Percentiles rank a stretch among this genome's conserved stretches.
Evolutionary conservation across 1,139 yeast genomes (phyloP).

Genomic region (Candida sanyaensis): DNA sequence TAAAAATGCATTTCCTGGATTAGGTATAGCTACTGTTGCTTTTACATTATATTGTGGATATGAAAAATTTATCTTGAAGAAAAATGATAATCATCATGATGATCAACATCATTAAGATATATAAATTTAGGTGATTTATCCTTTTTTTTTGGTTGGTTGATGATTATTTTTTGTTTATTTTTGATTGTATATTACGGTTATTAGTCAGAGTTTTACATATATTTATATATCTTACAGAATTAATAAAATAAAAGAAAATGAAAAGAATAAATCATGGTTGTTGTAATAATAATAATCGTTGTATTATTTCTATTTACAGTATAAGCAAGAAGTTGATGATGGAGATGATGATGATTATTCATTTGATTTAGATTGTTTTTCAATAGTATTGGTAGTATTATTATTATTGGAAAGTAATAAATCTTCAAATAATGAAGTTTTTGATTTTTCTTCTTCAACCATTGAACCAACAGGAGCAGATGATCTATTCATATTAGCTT

Average conservation of each 20-base stretch:
- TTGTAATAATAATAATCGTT: too few relatives aligned
- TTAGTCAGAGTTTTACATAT: neutral
- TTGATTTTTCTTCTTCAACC: constrained; percentile 20
- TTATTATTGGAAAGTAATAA: constrained; percentile 4
- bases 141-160: too few relatives aligned
- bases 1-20: constrained; percentile 79
- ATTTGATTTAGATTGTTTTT: neutral
- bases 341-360: neutral
- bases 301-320: constrained; percentile 1
- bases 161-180: too few relatives aligned
- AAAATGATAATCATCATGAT: constrained; percentile 29
- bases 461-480: constrained; percentile 26
- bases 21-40: constrained; percentile 79
- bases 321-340: too few relatives aligned
- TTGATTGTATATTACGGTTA: too few relatives aligned
- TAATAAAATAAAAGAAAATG: neutral
- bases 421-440: constrained; percentile 28
- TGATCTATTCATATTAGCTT: constrained; percentile 42
- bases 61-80: constrained; percentile 52
- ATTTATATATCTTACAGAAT: constrained; percentile 2
- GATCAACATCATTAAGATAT: constrained; percentile 23
- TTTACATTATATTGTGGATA: constrained; percentile 66
- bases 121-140: too few relatives aligned
- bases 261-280: too few relatives aligned
- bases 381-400: neutral